Percentiles rank a stretch among this genome's conserved stretches.
These are phyloP conservation scores for Suillus occidentalis DNA, from an alignment of 768 basidiomycete species.

Conservation along the genomic window DNA sequence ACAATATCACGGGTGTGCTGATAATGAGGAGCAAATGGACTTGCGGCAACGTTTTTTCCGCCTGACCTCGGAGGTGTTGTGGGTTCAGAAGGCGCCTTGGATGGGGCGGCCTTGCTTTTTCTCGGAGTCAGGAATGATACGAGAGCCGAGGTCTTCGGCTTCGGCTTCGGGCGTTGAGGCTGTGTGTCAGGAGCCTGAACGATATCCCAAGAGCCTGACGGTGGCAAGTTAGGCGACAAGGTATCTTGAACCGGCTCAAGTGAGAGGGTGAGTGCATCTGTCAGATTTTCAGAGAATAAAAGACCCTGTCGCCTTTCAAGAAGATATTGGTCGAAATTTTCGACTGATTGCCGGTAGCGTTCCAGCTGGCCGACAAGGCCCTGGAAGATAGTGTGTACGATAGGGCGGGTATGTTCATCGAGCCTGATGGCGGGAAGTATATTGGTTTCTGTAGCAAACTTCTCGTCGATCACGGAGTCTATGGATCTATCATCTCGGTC, in stretches of 20 bases:
- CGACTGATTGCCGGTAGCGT: constrained; percentile 70
- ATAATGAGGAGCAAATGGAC: constrained; percentile 86
- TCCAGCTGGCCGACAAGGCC: constrained; percentile 82
- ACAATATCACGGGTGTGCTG: constrained; percentile 68
- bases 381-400: constrained; percentile 79
- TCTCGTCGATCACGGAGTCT: constrained; percentile 71
- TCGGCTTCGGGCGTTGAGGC: constrained; percentile 45
- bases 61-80: constrained; percentile 44
- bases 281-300: constrained; percentile 88
- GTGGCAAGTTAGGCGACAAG: constrained; percentile 38
- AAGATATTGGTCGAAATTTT: constrained; percentile 82
- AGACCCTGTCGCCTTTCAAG: constrained; percentile 86
- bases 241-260: constrained; percentile 51
- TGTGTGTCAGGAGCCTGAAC: constrained; percentile 31
- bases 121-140: constrained; percentile 81
- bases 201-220: constrained; percentile 27
- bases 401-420: constrained; percentile 72
- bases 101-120: constrained; percentile 50
- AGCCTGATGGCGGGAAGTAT: constrained; percentile 65
- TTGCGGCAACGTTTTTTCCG: constrained; percentile 52
- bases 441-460: constrained; percentile 55
- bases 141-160: constrained; percentile 55
- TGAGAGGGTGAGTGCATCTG: constrained; percentile 78
- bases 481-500: constrained; percentile 81
- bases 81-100: constrained; percentile 40